Base-by-base conservation (phyloP, 2,329 filamentous ascomycete genomes). In the Aspergillus floridensis region DNA sequence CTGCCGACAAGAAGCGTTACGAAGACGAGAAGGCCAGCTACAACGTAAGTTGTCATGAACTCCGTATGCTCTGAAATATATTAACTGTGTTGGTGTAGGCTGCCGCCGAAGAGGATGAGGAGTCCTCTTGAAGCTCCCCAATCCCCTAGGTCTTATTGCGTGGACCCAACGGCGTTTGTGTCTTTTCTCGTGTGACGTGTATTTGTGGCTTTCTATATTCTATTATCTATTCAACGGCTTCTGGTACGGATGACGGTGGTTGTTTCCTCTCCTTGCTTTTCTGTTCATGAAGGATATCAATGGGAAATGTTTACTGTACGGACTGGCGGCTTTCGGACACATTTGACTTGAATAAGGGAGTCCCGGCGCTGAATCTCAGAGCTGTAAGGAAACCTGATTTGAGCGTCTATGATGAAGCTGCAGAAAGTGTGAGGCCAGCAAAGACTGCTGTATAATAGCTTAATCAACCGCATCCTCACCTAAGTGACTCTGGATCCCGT, bases 1-100 rank as follows among this genome's bases (percentile, higher is more conserved):
- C 90, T 55, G 84, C 89, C 66, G 95, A 99, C 82, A 99, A 98
- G 91, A 96, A 98, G 89, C 89, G 95, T 64, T 99, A 98, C 77
- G 93, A 98, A 79, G 91, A 96, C 70, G 92, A 98, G 86, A 99
- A 99, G 86, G 88, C 89, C 68, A 90, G 86, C 66, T 99, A 96
- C 84, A 88, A 92, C 73, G 92, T 96, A 83, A 83, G 88, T 80
- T 46, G 35, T 31, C 26, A 8, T 44, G 38, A 41, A 32, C 12
- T 16, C 21, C 31, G 3, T 51, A 29, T 50, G 31, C 49, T 32
- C 7, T n/a, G 44, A 57, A 49, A 7, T 6, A 22, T 59, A 31
- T 48, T 60, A 58, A 65, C 49, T 53, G 59, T 56, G 53, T 21
- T 24, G 14, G 41, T 53, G 29, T 63, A 87, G 83, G 84, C 84